A percentile compares a stretch with the other conserved stretches of the same genome.
phyloP scores from a whole-genome alignment of 2,329 filamentous ascomycete species.

The Niveomyces coronatus region DNA sequence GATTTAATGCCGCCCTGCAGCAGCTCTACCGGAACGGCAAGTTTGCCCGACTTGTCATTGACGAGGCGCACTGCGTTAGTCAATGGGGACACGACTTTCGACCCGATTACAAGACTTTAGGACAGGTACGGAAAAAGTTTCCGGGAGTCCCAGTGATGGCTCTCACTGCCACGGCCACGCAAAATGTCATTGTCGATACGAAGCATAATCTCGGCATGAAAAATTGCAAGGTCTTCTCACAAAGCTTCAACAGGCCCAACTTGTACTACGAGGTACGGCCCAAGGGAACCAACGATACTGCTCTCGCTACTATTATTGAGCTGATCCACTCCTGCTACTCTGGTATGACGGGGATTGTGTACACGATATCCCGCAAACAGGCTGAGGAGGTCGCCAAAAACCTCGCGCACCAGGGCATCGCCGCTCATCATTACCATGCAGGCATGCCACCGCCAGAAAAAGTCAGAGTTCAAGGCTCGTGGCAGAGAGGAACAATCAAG shows the following conservation, averaged over 20 bases:
- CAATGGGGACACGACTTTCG: constrained; percentile 99
- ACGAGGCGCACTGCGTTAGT: constrained; percentile 98
- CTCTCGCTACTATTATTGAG: constrained; percentile 40
- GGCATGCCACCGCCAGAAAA: constrained; percentile 60
- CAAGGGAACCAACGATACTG: constrained; percentile 51
- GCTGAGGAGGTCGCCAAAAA: constrained; percentile 71
- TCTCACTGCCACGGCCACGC: constrained; percentile 86
- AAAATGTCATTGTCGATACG: constrained; percentile 85
- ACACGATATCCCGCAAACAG: constrained; percentile 75
- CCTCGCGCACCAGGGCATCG: constrained; percentile 55
- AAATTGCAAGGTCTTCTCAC: constrained; percentile 67
- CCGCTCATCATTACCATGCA: constrained; percentile 79
- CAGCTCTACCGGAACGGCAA: constrained; percentile 58
- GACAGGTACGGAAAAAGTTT: constrained; percentile 61
- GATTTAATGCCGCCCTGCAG: constrained; percentile 55
- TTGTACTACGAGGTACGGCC: constrained; percentile 74
- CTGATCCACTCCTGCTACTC: constrained; percentile 62
- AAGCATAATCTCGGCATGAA: constrained; percentile 82
- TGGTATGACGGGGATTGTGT: constrained; percentile 78
- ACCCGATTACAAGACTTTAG: constrained; percentile 85
- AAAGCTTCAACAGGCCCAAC: constrained; percentile 97
- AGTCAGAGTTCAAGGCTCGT: constrained; percentile 60
- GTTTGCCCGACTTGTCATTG: constrained; percentile 86
- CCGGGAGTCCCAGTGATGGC: constrained; percentile 84
- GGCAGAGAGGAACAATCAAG: constrained; percentile 71